Conservation (phyloP, 2,329 filamentous ascomycete genomes). For the Calonectria pteridis region DNA sequence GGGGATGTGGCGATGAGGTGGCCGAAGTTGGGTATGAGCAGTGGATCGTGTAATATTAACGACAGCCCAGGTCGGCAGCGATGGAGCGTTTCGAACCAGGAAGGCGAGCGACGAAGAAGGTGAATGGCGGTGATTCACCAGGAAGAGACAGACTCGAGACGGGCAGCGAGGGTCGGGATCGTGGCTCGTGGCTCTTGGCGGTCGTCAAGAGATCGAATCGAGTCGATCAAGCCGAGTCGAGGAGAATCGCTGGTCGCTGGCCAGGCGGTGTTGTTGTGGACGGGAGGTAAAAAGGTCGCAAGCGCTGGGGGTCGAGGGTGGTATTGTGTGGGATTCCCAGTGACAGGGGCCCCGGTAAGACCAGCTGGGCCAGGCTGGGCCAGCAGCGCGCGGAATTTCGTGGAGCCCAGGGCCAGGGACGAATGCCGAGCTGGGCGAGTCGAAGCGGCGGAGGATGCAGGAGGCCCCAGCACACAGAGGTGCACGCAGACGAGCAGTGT, state of each 20-base stretch:
- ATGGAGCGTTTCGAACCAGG: constrained; percentile 25
- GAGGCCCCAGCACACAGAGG: constrained; percentile 28
- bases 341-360: constrained; percentile 38
- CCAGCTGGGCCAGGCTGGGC: constrained; percentile 33
- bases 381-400: constrained; percentile 38
- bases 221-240: constrained; percentile 27
- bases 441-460: constrained; percentile 26
- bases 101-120: constrained; percentile 20
- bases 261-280: constrained; percentile 45
- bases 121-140: constrained; percentile 37
- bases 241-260: constrained; percentile 36
- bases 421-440: constrained; percentile 44
- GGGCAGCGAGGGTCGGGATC: constrained; percentile 15
- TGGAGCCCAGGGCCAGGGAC: constrained; percentile 42
- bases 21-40: constrained; percentile 28
- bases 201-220: constrained; percentile 30
- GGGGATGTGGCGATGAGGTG: constrained; percentile 23
- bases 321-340: constrained; percentile 42
- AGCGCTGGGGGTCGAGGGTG: constrained; percentile 45
- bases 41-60: constrained; percentile 34
- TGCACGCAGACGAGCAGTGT: constrained; percentile 1
- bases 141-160: constrained; percentile 19
- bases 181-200: constrained; percentile 20
- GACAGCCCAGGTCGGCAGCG: constrained; percentile 19
- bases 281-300: constrained; percentile 44